phyloP scores from a whole-genome alignment of 495 filamentous ascomycete genomes.

The Penicillium argentinense region DNA sequence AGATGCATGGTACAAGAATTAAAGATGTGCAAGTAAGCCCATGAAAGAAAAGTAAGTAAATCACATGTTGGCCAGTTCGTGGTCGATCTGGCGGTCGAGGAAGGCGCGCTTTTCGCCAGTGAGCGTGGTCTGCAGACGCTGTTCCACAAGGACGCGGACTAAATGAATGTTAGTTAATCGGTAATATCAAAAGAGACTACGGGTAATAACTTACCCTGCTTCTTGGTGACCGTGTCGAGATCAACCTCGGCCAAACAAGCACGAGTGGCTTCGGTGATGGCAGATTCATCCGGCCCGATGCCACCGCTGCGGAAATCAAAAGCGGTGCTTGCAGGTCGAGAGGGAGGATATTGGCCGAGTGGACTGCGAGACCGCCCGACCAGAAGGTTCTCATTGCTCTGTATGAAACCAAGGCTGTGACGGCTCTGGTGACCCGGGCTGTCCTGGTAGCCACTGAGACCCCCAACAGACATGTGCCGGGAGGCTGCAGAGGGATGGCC shows the following conservation, averaged over 20 bases:
- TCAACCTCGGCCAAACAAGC: conserved; percentile 84
- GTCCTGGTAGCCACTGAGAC: conserved; percentile 57
- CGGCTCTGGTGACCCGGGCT: conserved; percentile 45
- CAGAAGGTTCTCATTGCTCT: conserved; percentile 63
- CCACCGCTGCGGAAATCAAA: conserved; percentile 67
- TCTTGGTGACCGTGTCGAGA: conserved; percentile 95
- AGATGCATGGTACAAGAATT: conserved; percentile 24
- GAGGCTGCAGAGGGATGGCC: conserved; percentile 38
- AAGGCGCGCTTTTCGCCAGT: conserved; percentile 78
- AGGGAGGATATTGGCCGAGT: conserved; percentile 38
- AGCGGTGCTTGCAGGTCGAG: conserved; percentile 63
- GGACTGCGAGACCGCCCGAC: conserved; percentile 55
- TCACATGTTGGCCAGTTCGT: conserved; percentile 92
- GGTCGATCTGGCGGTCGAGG: conserved; percentile 88
- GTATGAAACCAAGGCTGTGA: conserved; percentile 49
- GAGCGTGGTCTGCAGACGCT: conserved; percentile 84
- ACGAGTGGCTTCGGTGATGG: conserved; percentile 81
- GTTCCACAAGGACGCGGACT: conserved; percentile 87
- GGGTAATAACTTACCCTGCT: conserved; percentile 62
- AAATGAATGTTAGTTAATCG: conserved; percentile 18
- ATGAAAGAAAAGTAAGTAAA: conserved; percentile 9
- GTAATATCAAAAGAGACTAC: too few species aligned
- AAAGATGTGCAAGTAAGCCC: conserved; percentile 10
- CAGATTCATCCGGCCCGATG: conserved; percentile 66
- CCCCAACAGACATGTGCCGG: conserved; percentile 63